Percentiles rank a stretch among this genome's conserved stretches.
These are phyloP conservation scores for Leccinum truebloodii DNA, from an alignment of 768 basidiomycete genomes.

Conservation along the genomic window DNA sequence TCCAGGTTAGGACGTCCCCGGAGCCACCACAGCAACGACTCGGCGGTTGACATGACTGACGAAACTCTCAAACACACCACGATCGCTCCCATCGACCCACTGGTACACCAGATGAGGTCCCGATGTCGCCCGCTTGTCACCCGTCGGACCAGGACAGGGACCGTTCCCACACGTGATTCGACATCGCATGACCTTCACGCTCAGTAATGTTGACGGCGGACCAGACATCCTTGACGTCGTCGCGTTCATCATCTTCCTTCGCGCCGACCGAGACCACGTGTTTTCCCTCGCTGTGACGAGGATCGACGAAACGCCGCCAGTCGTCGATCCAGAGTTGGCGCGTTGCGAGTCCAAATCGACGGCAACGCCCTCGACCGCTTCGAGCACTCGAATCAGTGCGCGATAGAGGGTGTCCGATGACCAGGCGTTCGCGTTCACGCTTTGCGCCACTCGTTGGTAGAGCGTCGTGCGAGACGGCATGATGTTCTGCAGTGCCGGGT, in stretches of 20 bases:
- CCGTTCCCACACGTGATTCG: slow-evolving; percentile 27
- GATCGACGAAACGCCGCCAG: slow-evolving; percentile 11
- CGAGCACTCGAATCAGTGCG: slow-evolving; percentile 34
- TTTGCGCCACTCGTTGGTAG: slow-evolving; percentile 36
- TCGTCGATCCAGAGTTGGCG: not conserved
- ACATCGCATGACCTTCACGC: slow-evolving; percentile 21
- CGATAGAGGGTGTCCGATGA: slow-evolving; percentile 14
- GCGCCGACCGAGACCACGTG: slow-evolving; percentile 71
- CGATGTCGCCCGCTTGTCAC: slow-evolving; percentile 9
- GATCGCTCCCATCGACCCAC: slow-evolving; percentile 64
- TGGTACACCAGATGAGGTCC: slow-evolving; percentile 40
- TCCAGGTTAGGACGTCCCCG: not conserved
- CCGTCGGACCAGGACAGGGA: slow-evolving; percentile 16
- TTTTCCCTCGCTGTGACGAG: slow-evolving; percentile 38
- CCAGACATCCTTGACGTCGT: slow-evolving; percentile 1
- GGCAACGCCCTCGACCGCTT: slow-evolving; percentile 33
- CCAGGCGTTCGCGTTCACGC: not conserved
- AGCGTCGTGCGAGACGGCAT: slow-evolving; percentile 63
- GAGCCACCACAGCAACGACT: slow-evolving; percentile 21
- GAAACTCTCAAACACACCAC: slow-evolving; percentile 65
- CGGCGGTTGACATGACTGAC: slow-evolving; percentile 63
- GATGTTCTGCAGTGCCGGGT: slow-evolving; percentile 47
- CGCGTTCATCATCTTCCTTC: slow-evolving; percentile 42
- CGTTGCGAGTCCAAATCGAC: slow-evolving; percentile 5
- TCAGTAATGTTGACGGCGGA: not conserved